These are phyloP conservation scores for Auriscalpium vulgare DNA, from an alignment of 768 basidiomycete genomes.

Conservation along the genomic window DNA sequence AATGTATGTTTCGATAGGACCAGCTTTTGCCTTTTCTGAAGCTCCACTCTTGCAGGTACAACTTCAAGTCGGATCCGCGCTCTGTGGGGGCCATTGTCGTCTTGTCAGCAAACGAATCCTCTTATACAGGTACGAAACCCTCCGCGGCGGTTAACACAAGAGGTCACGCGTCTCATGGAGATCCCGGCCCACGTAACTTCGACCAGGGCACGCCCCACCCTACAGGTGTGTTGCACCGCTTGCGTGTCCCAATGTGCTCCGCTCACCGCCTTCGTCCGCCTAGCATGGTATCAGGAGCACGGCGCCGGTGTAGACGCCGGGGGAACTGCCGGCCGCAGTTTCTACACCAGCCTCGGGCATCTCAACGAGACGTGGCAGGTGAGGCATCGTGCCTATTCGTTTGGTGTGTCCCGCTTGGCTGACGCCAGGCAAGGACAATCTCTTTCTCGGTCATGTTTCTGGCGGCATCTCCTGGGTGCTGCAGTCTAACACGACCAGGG, in stretches of 20 bases:
- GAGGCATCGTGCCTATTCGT: constrained; percentile 13
- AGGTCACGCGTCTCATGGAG: constrained; percentile 20
- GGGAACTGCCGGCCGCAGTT: constrained; percentile 60
- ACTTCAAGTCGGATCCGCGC: constrained; percentile 41
- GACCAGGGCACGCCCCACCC: constrained; percentile 74
- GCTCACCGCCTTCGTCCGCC: background rate
- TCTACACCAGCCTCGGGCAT: constrained; percentile 80
- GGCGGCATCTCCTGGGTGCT: constrained; percentile 72
- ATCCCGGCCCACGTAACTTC: constrained; percentile 40
- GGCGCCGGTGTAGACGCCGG: constrained; percentile 54
- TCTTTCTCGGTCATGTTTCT: constrained; percentile 66
- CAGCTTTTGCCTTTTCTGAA: background rate
- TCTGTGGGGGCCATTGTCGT: constrained; percentile 35
- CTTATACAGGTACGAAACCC: constrained; percentile 27
- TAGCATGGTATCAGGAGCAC: constrained; percentile 80
- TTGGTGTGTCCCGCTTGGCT: background rate
- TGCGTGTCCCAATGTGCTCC: background rate
- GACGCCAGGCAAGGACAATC: constrained; percentile 39
- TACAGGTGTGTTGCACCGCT: constrained; percentile 38
- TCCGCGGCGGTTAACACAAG: too few species aligned
- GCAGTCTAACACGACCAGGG: constrained; percentile 61
- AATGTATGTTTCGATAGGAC: constrained; percentile 25
- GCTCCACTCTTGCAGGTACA: constrained; percentile 26
- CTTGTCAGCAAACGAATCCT: constrained; percentile 37
- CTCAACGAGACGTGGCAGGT: constrained; percentile 73